Conservation (phyloP, 2,329 filamentous ascomycete genomes). For the Colletotrichum euphorbiae region DNA sequence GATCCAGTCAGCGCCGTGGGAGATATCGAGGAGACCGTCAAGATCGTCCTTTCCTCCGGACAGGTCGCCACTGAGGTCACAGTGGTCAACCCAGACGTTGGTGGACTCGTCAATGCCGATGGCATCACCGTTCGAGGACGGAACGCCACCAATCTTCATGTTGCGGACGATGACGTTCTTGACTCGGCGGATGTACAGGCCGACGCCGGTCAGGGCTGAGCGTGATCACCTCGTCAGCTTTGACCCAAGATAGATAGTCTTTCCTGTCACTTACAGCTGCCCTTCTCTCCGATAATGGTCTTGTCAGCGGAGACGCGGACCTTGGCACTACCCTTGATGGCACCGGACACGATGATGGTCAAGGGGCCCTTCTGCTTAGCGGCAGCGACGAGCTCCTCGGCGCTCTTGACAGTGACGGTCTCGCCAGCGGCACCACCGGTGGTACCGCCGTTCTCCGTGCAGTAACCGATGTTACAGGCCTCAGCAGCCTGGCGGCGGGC, state of each 20-base stretch:
- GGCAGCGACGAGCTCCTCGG: slow-evolving; percentile 45
- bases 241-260: rapidly evolving
- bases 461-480: slow-evolving; percentile 47
- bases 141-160: slow-evolving; percentile 60
- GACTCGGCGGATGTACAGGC: slow-evolving; percentile 61
- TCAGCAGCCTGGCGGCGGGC: slow-evolving; percentile 36
- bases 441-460: slow-evolving; percentile 48
- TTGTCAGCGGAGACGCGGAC: slow-evolving; percentile 53
- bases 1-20: slow-evolving; percentile 56
- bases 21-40: slow-evolving; percentile 58
- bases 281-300: slow-evolving; percentile 52
- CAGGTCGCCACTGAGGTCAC: slow-evolving; percentile 52
- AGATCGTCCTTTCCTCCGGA: slow-evolving; percentile 56
- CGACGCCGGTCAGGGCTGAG: slow-evolving; percentile 54
- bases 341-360: slow-evolving; percentile 47
- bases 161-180: slow-evolving; percentile 70
- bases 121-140: slow-evolving; percentile 65
- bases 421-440: slow-evolving; percentile 46
- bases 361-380: slow-evolving; percentile 44
- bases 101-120: slow-evolving; percentile 60
- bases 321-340: slow-evolving; percentile 43
- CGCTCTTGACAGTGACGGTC: slow-evolving; percentile 46
- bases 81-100: slow-evolving; percentile 63
- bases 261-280: slow-evolving; percentile 36
- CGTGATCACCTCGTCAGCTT: background rate